phyloP scores from a whole-genome alignment of 164 flowering plant genomes.

The Malania oleifera region DNA sequence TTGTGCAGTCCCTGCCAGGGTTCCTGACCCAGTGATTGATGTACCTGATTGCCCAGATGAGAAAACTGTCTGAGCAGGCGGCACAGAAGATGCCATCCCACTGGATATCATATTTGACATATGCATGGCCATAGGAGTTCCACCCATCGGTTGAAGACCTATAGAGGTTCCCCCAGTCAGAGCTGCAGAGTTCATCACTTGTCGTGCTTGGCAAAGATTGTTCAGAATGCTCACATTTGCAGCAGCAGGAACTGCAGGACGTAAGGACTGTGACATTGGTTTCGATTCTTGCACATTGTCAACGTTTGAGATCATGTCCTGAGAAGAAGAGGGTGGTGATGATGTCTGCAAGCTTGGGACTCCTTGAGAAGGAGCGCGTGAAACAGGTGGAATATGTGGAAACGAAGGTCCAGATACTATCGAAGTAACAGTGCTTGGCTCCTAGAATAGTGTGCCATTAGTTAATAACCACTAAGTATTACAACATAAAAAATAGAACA shows the following conservation, averaged over 20 bases:
- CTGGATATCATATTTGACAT: slow-evolving; percentile 90
- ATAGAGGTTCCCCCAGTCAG: slow-evolving; percentile 62
- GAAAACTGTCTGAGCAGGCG: slow-evolving; percentile 57
- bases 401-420: slow-evolving; percentile 46
- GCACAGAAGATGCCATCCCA: slow-evolving; percentile 76
- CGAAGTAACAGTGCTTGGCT: slow-evolving; percentile 67
- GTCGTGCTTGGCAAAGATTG: slow-evolving; percentile 77
- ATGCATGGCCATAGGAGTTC: slow-evolving; percentile 68
- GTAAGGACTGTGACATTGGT: slow-evolving; percentile 55
- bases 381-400: slow-evolving; percentile 55
- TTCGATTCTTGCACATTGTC: slow-evolving; percentile 63
- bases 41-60: slow-evolving; percentile 63
- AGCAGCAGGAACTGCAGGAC: slow-evolving; percentile 61
- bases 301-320: slow-evolving; percentile 50
- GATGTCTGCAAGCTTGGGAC: slow-evolving; percentile 57
- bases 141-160: slow-evolving; percentile 65
- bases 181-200: slow-evolving; percentile 58
- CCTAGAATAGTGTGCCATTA: slow-evolving; percentile 36
- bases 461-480: slow-evolving; percentile 2
- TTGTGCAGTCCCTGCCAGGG: slow-evolving; percentile 50
- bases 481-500: not conserved
- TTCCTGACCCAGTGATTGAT: slow-evolving; percentile 52
- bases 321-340: slow-evolving; percentile 66
- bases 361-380: slow-evolving; percentile 57
- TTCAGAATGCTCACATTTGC: slow-evolving; percentile 84